These are phyloP conservation scores for Stellera chamaejasme DNA, from an alignment of 345 rosid genomes.

Conservation along the genomic window DNA sequence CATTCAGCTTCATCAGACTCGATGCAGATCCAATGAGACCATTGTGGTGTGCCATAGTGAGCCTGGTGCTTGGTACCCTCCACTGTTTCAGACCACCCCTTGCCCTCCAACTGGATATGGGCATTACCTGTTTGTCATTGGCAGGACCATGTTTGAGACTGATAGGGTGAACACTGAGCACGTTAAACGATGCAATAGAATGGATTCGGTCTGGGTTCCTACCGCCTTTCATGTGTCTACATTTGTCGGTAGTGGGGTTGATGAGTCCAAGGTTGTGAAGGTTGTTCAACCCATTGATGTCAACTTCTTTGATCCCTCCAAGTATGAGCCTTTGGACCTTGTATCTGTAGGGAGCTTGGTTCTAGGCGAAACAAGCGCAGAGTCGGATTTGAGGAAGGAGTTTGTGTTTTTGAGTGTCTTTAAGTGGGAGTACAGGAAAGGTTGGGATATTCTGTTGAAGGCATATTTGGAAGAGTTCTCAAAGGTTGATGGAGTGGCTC, in stretches of 20 bases:
- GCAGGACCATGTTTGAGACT: constrained; percentile 93
- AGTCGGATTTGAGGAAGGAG: constrained; percentile 17
- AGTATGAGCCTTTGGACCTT: constrained; percentile 45
- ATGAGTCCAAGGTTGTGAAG: constrained; percentile 67
- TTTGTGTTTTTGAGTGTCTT: constrained; percentile 81
- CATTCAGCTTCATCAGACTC: constrained; percentile 33
- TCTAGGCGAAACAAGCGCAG: constrained; percentile 26
- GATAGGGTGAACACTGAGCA: constrained; percentile 61
- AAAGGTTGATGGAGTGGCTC: constrained; percentile 36
- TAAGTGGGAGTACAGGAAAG: constrained; percentile 87
- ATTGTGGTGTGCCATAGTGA: constrained; percentile 83
- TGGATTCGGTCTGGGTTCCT: constrained; percentile 91
- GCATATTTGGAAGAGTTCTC: constrained; percentile 69
- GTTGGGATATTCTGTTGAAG: constrained; percentile 79
- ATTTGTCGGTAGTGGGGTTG: constrained; percentile 66
- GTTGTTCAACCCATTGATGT: constrained; percentile 79
- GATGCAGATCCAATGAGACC: constrained; percentile 51
- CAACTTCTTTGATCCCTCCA: constrained; percentile 50
- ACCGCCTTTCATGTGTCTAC: constrained; percentile 72
- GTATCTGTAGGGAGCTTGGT: constrained; percentile 30
- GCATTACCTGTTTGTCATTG: constrained; percentile 40
- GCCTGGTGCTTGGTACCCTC: constrained; percentile 94
- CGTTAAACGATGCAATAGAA: constrained; percentile 50
- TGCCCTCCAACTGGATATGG: constrained; percentile 68
- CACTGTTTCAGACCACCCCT: constrained; percentile 67